A percentile compares a stretch with the other conserved stretches of the same genome.
These are phyloP conservation scores for Boletellus sp. DNA, from an alignment of 768 basidiomycete genomes.

Conservation along the genomic window DNA sequence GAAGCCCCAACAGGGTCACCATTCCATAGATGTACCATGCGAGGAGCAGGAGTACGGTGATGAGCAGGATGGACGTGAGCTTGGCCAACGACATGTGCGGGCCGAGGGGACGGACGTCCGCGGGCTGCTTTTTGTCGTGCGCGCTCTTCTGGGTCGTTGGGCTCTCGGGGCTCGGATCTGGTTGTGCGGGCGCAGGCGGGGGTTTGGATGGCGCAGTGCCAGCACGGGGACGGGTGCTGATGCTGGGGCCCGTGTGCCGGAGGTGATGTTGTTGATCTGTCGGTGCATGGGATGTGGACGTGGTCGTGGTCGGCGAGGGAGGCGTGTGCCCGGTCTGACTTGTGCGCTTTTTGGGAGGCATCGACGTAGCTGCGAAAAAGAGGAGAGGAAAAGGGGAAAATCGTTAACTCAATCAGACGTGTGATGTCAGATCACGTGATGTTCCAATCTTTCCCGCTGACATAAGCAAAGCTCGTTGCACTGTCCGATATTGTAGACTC, in stretches of 20 bases:
- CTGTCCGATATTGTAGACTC: neutral
- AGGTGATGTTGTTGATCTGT: constrained; percentile 14
- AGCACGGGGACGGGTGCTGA: constrained; percentile 2
- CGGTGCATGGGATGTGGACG: constrained; percentile 2
- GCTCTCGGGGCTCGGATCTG: neutral
- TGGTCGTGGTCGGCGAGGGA: constrained; percentile 9
- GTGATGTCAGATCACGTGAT: constrained; percentile 22
- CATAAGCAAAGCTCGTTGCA: neutral
- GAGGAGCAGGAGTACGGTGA: constrained; percentile 39
- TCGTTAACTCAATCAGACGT: neutral
- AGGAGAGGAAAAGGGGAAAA: neutral
- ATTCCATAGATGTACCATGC: constrained; percentile 52
- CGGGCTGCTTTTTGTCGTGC: neutral
- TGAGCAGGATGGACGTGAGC: constrained; percentile 49
- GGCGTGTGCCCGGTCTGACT: constrained; percentile 6
- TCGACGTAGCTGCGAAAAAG: neutral
- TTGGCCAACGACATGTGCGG: constrained; percentile 17
- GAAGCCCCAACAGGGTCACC: constrained; percentile 42
- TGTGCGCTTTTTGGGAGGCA: constrained; percentile 20
- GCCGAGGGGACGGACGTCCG: constrained; percentile 3
- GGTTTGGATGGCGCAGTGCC: constrained; percentile 2
- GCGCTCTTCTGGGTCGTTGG: neutral
- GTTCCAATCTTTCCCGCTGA: neutral
- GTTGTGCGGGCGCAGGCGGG: neutral
- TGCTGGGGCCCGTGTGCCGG: constrained; percentile 19